A percentile compares a stretch with the other conserved stretches of the same genome.
These are phyloP conservation scores for Fusarium scirpi DNA, from an alignment of 2,329 filamentous ascomycete species.

Conservation along the genomic window DNA sequence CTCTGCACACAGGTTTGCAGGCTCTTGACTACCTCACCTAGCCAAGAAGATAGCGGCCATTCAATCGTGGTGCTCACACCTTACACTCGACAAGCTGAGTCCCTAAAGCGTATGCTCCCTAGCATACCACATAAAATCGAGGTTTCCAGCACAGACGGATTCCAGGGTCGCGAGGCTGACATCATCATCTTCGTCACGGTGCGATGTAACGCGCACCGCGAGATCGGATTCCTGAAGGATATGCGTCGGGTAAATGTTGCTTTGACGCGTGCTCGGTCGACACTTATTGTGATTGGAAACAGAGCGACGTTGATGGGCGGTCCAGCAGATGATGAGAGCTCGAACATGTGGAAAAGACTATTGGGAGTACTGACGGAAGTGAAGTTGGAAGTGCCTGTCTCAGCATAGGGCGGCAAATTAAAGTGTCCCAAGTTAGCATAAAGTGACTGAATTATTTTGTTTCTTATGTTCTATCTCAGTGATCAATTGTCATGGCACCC, in stretches of 20 bases:
- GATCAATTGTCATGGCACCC: background rate
- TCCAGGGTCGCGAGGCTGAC: conserved; percentile 58
- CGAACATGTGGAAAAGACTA: conserved; percentile 8
- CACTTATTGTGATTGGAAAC: conserved; percentile 51
- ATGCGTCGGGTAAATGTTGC: conserved; percentile 57
- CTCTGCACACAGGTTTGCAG: conserved; percentile 52
- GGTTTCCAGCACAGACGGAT: conserved; percentile 56
- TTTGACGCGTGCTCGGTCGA: conserved; percentile 53
- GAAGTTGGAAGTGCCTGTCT: background rate
- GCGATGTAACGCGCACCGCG: conserved; percentile 53
- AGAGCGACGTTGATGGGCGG: conserved; percentile 46
- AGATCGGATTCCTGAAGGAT: conserved; percentile 58
- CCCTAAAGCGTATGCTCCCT: conserved; percentile 45
- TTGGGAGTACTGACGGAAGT: conserved; percentile 3
- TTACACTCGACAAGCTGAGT: conserved; percentile 53
- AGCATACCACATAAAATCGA: conserved; percentile 46
- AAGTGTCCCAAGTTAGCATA: background rate
- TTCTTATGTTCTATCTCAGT: background rate
- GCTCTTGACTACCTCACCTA: conserved; percentile 37
- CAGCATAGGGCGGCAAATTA: background rate
- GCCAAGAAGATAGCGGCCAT: background rate
- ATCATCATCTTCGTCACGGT: conserved; percentile 58
- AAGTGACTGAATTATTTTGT: background rate
- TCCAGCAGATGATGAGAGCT: background rate
- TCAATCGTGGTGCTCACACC: conserved; percentile 56